Evolutionary conservation across 2,329 filamentous ascomycete species (phyloP).

Genomic region (Fusarium sp.): DNA sequence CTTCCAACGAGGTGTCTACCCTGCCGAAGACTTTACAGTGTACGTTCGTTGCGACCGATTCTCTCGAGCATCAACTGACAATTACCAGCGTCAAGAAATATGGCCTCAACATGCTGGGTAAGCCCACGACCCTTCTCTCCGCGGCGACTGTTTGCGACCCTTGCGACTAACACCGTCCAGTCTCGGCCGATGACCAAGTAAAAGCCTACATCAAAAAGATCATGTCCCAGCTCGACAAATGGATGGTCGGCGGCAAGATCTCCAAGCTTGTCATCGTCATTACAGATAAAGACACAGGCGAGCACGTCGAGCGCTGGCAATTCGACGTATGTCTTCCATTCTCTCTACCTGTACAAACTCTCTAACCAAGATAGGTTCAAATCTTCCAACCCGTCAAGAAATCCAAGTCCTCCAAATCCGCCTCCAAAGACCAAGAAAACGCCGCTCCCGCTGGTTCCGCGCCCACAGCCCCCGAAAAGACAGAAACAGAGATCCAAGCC

Average conservation of each 20-base stretch:
- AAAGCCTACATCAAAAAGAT: conserved; percentile 99
- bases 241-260: conserved; percentile 98
- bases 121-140: conserved; percentile 22
- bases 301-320: conserved; percentile 97
- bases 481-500: conserved; percentile 91
- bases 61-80: conserved; percentile 1
- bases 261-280: conserved; percentile 97
- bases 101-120: conserved; percentile 95
- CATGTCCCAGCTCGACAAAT: conserved; percentile 96
- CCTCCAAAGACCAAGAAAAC: conserved; percentile 76
- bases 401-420: conserved; percentile 57
- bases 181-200: conserved; percentile 96
- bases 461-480: conserved; percentile 71
- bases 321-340: conserved; percentile 75
- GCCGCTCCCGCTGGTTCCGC: conserved; percentile 52
- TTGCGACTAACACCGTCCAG: conserved; percentile 53
- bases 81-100: conserved; percentile 86
- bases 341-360: background rate
- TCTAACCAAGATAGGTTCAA: conserved; percentile 26
- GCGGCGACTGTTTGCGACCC: no score
- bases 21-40: conserved; percentile 96
- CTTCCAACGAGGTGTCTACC: conserved; percentile 87
- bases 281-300: conserved; percentile 95
- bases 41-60: conserved; percentile 54
- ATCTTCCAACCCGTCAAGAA: conserved; percentile 46